Evolutionary conservation across 176 grass and related monocot genomes (phyloP).

Genomic region (Avena insularis): DNA sequence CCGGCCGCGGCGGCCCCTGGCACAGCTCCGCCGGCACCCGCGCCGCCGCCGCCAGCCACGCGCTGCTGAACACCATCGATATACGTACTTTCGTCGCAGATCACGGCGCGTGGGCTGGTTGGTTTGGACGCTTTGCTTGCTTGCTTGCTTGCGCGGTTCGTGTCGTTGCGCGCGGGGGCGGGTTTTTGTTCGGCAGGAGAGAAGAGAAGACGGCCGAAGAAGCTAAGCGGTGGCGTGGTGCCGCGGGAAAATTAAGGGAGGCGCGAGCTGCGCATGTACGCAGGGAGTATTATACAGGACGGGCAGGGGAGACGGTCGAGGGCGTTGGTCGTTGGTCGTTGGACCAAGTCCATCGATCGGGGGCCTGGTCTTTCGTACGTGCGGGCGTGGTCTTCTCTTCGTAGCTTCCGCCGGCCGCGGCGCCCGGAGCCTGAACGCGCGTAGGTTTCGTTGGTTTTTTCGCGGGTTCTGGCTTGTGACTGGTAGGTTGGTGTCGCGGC

Average conservation of each 20-base stretch:
- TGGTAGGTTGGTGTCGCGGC: neutral
- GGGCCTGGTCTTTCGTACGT: neutral
- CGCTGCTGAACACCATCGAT: constrained; percentile 56
- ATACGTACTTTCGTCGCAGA: neutral
- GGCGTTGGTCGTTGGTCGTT: too few species aligned
- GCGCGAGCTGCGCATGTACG: constrained; percentile 4
- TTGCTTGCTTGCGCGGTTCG: neutral
- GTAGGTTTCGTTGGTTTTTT: neutral
- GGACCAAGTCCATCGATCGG: neutral
- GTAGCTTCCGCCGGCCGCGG: constrained; percentile 26
- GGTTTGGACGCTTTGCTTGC: too few species aligned
- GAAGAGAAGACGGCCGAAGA: neutral
- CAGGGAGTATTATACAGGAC: neutral
- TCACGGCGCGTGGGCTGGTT: neutral
- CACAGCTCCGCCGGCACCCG: constrained; percentile 51
- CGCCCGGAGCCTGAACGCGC: neutral
- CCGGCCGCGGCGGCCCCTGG: constrained; percentile 37
- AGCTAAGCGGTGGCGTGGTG: neutral
- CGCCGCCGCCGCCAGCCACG: constrained; percentile 45
- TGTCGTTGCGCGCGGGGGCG: neutral
- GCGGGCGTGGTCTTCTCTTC: neutral
- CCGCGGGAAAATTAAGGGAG: neutral
- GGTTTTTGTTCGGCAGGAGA: constrained; percentile 8
- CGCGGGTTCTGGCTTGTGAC: neutral
- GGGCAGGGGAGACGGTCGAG: neutral